Evolutionary conservation across 257 asterid genomes (phyloP), one percentile per base, ranked within the genome.

Genomic region (Rehmannia glutinosa): DNA sequence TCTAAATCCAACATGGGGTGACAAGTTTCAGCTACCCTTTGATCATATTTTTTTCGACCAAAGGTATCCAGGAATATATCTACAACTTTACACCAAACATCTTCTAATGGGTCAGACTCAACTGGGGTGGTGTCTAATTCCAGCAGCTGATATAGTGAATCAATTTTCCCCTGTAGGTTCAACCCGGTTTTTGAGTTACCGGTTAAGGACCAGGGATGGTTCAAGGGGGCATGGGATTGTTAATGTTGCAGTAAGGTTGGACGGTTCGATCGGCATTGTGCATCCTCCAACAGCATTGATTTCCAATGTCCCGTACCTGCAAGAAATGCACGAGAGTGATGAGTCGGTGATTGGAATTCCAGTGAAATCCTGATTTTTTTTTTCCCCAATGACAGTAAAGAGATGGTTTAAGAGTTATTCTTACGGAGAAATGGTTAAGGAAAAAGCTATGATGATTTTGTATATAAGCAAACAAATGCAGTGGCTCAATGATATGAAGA

Each of bases 81-180:
- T 83, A 4, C 81, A 63, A 9, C 61, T 83, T 10, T 76, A 73
- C 68, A 77, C 82, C 33, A 83, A 77, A 21, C 53, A 42, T 68
- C 39, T 80, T 21, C 20, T 83, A 1, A 12, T 46, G 75, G 82
- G 88, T 7, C 8, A 28, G 63, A 77, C 60, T 70, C 78, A 51
- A 11, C 71, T 83, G 0, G 88, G 88, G n/a, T 80, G 88, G 88
- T 83, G 88, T 58, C 62, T 39, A 45, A 75, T 83, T 67, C 84
- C 82, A 15, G 80, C 81, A 0, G 33, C 75, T 0, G 88, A 83
- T 62, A 57, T 83, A 30, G 43, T 70, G 5, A 43, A 45, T 25
- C 62, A 68, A 15, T 15, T 78, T 4, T 12, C 38, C 3, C 83
- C 68, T 6, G 76, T 66, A 11, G 85, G 80, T 1, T 70, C 75